These are phyloP conservation scores for Colletotrichum sp. DNA, from an alignment of 2,329 filamentous ascomycete species.

Conservation along the genomic window DNA sequence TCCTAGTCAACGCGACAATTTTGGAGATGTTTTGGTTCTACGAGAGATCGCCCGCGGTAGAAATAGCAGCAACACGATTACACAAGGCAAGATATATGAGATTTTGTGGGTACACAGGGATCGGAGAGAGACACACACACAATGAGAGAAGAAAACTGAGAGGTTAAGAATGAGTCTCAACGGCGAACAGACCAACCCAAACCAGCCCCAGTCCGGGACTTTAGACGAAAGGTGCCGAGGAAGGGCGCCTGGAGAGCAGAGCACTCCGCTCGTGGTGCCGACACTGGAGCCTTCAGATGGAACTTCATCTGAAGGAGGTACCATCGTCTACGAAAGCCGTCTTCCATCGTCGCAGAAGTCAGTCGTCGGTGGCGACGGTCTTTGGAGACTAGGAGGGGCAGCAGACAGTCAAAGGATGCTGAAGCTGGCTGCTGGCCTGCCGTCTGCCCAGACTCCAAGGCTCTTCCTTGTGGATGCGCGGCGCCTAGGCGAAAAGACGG, in stretches of 20 bases:
- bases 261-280: neutral
- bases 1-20: neutral
- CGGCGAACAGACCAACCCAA: neutral
- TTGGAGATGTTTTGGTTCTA: neutral
- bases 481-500: neutral
- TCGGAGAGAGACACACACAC: neutral
- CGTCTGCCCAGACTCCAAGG: neutral
- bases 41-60: neutral
- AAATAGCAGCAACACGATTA: neutral
- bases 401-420: neutral
- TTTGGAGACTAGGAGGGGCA: neutral
- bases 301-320: neutral
- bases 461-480: neutral
- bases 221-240: neutral
- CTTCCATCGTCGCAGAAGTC: neutral
- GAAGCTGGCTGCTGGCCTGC: neutral
- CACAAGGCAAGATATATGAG: neutral
- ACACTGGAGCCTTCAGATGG: neutral
- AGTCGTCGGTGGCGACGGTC: neutral
- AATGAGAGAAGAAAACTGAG: neutral
- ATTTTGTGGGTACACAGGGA: neutral
- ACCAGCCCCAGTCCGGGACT: neutral
- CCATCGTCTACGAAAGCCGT: neutral
- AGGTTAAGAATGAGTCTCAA: neutral
- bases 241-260: neutral